A percentile compares a stretch with the other conserved stretches of the same genome.
Conservation (phyloP, 2,329 filamentous ascomycete genomes). For the Stemphylium beticola region DNA sequence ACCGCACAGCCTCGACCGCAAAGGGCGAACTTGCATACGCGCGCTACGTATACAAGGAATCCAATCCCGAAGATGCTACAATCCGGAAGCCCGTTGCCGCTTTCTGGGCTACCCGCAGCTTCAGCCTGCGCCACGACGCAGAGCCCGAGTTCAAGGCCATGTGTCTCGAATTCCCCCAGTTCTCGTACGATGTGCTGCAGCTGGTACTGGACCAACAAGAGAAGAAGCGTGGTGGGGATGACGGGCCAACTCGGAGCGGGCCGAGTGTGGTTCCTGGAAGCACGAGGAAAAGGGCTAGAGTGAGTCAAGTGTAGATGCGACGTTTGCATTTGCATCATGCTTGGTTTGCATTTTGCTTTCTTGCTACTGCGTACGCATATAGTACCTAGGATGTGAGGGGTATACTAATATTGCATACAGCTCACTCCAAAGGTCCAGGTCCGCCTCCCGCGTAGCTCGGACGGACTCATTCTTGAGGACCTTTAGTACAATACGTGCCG, state of each 20-base stretch:
- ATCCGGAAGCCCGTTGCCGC: slow-evolving; percentile 85
- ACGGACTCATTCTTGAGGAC: too few species aligned
- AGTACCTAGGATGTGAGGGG: background rate
- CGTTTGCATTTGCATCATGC: background rate
- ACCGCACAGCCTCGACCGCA: slow-evolving; percentile 85
- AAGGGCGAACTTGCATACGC: slow-evolving; percentile 92
- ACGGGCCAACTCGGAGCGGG: slow-evolving; percentile 35
- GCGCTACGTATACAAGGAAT: slow-evolving; percentile 85
- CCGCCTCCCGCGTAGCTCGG: background rate
- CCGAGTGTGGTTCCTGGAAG: slow-evolving; percentile 47
- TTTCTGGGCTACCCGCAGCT: slow-evolving; percentile 84
- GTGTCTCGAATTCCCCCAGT: slow-evolving; percentile 89
- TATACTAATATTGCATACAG: background rate
- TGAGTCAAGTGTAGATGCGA: slow-evolving; percentile 33
- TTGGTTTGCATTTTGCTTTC: background rate
- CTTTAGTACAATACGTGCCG: background rate
- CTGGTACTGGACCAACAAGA: slow-evolving; percentile 61
- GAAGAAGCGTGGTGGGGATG: slow-evolving; percentile 44
- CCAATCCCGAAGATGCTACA: slow-evolving; percentile 68
- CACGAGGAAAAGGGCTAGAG: slow-evolving; percentile 40
- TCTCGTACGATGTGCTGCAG: slow-evolving; percentile 89
- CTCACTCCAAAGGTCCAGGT: background rate
- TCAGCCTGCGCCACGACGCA: slow-evolving; percentile 83
- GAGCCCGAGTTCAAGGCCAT: slow-evolving; percentile 83
- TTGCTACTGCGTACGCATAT: background rate